Percentiles rank a stretch among this genome's conserved stretches.
These are phyloP conservation scores for Ligustrum vulgare DNA, from an alignment of 257 asterid genomes.

Conservation along the genomic window DNA sequence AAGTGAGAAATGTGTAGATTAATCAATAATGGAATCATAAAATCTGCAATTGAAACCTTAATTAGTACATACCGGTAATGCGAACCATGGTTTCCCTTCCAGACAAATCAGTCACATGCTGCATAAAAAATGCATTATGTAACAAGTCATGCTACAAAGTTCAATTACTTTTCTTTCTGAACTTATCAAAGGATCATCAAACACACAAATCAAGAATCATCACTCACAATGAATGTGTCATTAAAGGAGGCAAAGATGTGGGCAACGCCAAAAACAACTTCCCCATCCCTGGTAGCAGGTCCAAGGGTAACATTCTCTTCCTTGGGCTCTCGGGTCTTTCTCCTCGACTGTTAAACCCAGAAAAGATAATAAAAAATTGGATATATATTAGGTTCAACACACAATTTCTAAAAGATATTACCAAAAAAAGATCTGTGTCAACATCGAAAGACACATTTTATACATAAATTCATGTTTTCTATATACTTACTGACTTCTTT, in stretches of 20 bases:
- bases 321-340: slow-evolving; percentile 79
- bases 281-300: slow-evolving; percentile 76
- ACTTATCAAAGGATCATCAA: neutral
- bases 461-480: neutral
- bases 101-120: slow-evolving; percentile 92
- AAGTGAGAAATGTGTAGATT: neutral
- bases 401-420: neutral
- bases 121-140: slow-evolving; percentile 24
- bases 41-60: neutral
- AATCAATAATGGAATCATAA: neutral
- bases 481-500: neutral
- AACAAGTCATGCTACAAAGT: neutral
- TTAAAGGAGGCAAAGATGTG: slow-evolving; percentile 92
- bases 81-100: slow-evolving; percentile 96
- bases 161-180: neutral
- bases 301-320: slow-evolving; percentile 84
- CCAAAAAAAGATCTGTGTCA: too few relatives aligned
- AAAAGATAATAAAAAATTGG: neutral
- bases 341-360: slow-evolving; percentile 51
- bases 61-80: slow-evolving; percentile 59
- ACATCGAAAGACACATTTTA: neutral
- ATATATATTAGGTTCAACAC: neutral
- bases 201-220: neutral
- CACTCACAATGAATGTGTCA: slow-evolving; percentile 77
- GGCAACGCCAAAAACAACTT: slow-evolving; percentile 75